These are phyloP conservation scores for Talaromyces liani DNA, from an alignment of 495 filamentous ascomycete species.

Conservation along the genomic window DNA sequence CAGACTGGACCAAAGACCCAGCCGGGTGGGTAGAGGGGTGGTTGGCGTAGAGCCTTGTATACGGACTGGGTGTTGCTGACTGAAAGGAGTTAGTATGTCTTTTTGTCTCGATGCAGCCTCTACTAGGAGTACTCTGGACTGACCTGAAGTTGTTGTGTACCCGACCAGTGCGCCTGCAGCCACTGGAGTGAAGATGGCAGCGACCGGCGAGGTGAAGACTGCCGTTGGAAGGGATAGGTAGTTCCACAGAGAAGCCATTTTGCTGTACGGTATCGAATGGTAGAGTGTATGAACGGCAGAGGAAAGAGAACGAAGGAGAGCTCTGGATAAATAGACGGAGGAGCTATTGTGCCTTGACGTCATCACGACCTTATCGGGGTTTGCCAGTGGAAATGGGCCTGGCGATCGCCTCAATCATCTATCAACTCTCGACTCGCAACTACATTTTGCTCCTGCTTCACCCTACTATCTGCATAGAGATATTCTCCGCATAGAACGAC, in stretches of 20 bases:
- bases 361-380: not conserved
- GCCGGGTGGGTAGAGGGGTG: slow-evolving; percentile 71
- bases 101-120: not conserved
- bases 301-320: not conserved
- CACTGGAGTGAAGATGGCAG: slow-evolving; percentile 28
- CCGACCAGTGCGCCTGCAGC: slow-evolving; percentile 22
- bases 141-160: slow-evolving; percentile 26
- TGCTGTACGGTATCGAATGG: not conserved
- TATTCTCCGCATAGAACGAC: no score
- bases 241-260: slow-evolving; percentile 7
- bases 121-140: not conserved
- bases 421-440: no score
- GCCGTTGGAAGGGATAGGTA: slow-evolving; percentile 22
- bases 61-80: slow-evolving; percentile 50
- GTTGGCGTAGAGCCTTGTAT: slow-evolving; percentile 66
- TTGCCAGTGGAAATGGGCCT: not conserved
- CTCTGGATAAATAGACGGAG: not conserved
- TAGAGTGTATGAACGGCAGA: no score
- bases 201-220: slow-evolving; percentile 27
- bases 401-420: not conserved
- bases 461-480: no score
- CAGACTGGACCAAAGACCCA: slow-evolving; percentile 78
- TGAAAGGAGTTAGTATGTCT: slow-evolving; percentile 16
- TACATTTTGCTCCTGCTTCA: no score
- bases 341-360: not conserved